Evolutionary conservation across 2,329 filamentous ascomycete species (phyloP).

Genomic region (Emergomyces pasteurianus): DNA sequence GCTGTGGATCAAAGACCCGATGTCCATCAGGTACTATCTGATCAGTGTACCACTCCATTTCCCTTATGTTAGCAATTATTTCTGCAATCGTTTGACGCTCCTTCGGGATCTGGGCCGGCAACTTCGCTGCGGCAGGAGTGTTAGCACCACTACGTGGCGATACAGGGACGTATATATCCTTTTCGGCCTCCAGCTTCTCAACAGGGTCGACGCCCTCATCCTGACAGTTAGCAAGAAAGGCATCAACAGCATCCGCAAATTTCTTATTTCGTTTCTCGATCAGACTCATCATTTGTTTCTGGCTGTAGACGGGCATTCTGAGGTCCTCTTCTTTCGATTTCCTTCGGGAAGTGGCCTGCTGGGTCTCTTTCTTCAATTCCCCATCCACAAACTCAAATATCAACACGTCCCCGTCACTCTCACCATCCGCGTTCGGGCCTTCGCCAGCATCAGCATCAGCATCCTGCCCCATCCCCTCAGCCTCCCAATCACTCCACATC

Average conservation of each 20-base stretch:
- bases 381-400: constrained; percentile 90
- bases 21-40: constrained; percentile 93
- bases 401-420: constrained; percentile 65
- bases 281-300: constrained; percentile 77
- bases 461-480: constrained; percentile 31
- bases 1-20: constrained; percentile 77
- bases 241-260: constrained; percentile 64
- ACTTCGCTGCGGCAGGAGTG: constrained; percentile 32
- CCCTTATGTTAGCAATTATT: constrained; percentile 73
- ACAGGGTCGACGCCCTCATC: constrained; percentile 56
- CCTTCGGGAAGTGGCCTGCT: constrained; percentile 55
- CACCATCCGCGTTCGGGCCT: constrained; percentile 26
- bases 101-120: constrained; percentile 63
- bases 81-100: constrained; percentile 71
- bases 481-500: constrained; percentile 44
- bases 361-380: constrained; percentile 71
- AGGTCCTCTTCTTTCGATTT: constrained; percentile 64
- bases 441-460: constrained; percentile 15
- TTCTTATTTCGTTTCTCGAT: constrained; percentile 85
- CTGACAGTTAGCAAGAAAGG: constrained; percentile 63
- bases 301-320: constrained; percentile 84
- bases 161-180: constrained; percentile 50
- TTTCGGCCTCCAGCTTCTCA: constrained; percentile 48
- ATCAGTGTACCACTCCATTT: constrained; percentile 73
- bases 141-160: constrained; percentile 34